A percentile compares a stretch with the other conserved stretches of the same genome.
phyloP scores from a whole-genome alignment of 805 yeast species.

The Hanseniaspora jakobsenii region DNA sequence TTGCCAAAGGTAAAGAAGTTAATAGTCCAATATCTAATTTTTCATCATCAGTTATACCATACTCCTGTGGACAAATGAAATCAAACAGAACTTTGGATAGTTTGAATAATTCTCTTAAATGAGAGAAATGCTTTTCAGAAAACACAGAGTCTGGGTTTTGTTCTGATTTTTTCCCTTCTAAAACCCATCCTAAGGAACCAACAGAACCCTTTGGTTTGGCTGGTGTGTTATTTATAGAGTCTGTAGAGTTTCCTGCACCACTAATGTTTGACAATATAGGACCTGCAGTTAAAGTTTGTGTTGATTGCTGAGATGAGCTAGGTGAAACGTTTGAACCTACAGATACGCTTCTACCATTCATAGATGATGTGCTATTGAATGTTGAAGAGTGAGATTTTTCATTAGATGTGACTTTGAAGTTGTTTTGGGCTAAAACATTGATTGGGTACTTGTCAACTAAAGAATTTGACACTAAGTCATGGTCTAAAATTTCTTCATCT shows the following conservation, averaged over 20 bases:
- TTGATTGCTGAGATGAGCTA: constrained; percentile 22
- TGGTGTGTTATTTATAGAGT: constrained; percentile 17
- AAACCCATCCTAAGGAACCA: constrained; percentile 66
- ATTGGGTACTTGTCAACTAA: constrained; percentile 63
- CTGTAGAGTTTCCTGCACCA: too few relatives aligned
- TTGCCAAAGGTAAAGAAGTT: constrained; percentile 87
- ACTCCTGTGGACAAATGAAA: constrained; percentile 96
- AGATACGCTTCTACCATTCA: constrained; percentile 14
- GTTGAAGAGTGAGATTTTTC: too few relatives aligned
- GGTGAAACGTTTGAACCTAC: constrained; percentile 13
- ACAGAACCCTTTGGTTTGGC: constrained; percentile 29
- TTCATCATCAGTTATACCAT: constrained; percentile 91
- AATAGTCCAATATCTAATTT: constrained; percentile 89
- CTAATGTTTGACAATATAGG: too few relatives aligned
- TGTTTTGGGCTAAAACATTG: constrained; percentile 62
- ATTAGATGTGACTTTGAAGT: constrained; percentile 62
- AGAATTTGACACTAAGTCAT: constrained; percentile 29
- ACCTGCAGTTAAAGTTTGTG: too few relatives aligned
- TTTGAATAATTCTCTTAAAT: constrained; percentile 76
- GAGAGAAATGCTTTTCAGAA: constrained; percentile 66
- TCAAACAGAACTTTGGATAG: constrained; percentile 89
- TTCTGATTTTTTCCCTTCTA: constrained; percentile 31
- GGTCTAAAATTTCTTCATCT: constrained; percentile 28
- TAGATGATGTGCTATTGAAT: neutral
- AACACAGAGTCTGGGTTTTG: constrained; percentile 36